Base-by-base conservation (phyloP, 768 basidiomycete species). In the Trametes coccinea region DNA sequence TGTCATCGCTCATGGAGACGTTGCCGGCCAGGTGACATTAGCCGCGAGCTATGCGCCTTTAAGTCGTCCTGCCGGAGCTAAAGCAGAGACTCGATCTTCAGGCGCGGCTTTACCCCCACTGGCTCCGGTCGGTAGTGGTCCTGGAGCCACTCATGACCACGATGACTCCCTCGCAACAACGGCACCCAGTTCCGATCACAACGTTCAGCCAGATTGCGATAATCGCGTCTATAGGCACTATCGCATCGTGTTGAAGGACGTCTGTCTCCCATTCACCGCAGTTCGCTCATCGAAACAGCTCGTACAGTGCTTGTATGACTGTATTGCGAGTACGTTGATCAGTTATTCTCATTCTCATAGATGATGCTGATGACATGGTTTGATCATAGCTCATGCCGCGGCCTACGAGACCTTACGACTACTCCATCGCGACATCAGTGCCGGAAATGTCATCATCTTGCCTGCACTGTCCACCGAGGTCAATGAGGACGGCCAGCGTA, bases 201-300 rank as follows among this genome's bases (percentile, higher is more conserved):
- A 22, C 22, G 22, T 22, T 22, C 22, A 53, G 29, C 30, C 33
- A 16, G 46, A 45, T 17, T 45, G 6, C 33, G 31, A 14, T 31
- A 34, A 39, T 37, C 59, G 53, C 8, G 41, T 11, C 16, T 45
- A 34, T 10, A 31, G 27, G 16, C 63, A 64, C 56, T 64, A 64
- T 29, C 49, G 63, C n/a, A 45, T 64, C 9, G 59, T 57, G 7
- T 50, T 60, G 4, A 30, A 60, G 39, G 59, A 60, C 16, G 53
- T 61, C 1, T 56, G 55, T 33, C 31, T 60, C n/a, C 44, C 59
- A 5, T 51, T 64, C 16, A 14, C n/a, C 1, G 33, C 31, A 16
- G 57, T 60, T 54, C 16, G 13, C n/a, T 53, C 29, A 2, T 40
- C 48, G 2, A 30, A 37, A 14, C 63, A 64, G 31, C 50, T 64